phyloP scores from a whole-genome alignment of 768 basidiomycete genomes.

The Baorangia bicolor region DNA sequence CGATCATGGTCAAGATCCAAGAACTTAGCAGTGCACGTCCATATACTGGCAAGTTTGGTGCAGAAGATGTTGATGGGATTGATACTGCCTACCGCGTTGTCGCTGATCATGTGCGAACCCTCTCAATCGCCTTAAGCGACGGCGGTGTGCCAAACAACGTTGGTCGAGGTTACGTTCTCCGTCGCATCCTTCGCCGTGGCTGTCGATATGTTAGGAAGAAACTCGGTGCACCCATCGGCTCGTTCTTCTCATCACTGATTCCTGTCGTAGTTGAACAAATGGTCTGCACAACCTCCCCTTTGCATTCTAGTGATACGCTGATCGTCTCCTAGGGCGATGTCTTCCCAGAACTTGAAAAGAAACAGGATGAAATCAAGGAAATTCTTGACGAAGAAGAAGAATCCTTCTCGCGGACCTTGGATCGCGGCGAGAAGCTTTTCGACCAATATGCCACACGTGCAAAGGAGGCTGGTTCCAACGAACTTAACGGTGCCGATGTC shows the following conservation, averaged over 20 bases:
- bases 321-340: conserved; percentile 58
- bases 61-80: conserved; percentile 92
- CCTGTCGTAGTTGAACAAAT: conserved; percentile 89
- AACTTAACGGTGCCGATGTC: conserved; percentile 87
- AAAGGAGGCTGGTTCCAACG: conserved; percentile 55
- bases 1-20: conserved; percentile 85
- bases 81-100: conserved; percentile 98
- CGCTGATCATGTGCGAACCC: conserved; percentile 93
- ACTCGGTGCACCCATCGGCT: conserved; percentile 86
- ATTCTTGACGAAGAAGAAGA: conserved; percentile 97
- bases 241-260: conserved; percentile 91
- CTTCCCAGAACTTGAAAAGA: conserved; percentile 92
- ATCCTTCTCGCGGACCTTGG: conserved; percentile 95
- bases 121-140: conserved; percentile 94
- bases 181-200: conserved; percentile 89
- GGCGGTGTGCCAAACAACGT: conserved; percentile 97
- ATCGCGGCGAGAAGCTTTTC: conserved; percentile 95
- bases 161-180: conserved; percentile 94
- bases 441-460: conserved; percentile 80
- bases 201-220: conserved; percentile 97
- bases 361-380: conserved; percentile 81
- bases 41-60: conserved; percentile 89
- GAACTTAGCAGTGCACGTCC: conserved; percentile 85
- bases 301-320: conserved; percentile 4
- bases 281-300: conserved; percentile 44